Evolutionary conservation across 139 green algal species (phyloP).

Genomic region (Edaphochlamys debaryana): DNA sequence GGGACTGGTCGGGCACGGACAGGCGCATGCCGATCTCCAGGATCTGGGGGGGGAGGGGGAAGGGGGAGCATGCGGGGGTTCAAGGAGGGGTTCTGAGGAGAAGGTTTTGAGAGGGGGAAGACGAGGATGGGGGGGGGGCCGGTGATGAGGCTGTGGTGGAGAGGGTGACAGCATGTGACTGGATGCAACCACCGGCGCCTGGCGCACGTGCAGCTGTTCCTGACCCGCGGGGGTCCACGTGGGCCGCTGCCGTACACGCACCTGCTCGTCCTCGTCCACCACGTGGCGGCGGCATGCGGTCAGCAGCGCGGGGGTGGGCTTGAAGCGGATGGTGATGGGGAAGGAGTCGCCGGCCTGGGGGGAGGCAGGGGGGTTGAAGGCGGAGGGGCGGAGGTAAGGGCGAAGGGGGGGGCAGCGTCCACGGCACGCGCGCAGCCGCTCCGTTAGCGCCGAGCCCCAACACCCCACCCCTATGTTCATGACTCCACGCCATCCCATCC

Average conservation of each 20-base stretch:
- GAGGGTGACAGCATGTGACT: no score
- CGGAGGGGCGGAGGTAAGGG: neutral
- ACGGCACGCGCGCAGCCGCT: no score
- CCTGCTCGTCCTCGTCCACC: constrained; percentile 46
- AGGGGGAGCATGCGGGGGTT: constrained; percentile 47
- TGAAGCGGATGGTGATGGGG: constrained; percentile 65
- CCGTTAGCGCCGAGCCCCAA: no score
- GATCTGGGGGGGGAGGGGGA: constrained; percentile 39
- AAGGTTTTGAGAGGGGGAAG: no score
- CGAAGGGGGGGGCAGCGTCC: neutral
- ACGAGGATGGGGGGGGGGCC: constrained; percentile 21
- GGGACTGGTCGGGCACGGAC: constrained; percentile 62
- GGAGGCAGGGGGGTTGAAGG: no score
- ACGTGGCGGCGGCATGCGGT: constrained; percentile 54
- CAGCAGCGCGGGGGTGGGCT: constrained; percentile 55
- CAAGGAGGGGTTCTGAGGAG: no score
- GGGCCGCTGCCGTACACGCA: no score
- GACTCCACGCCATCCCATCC: no score
- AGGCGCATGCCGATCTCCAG: constrained; percentile 66
- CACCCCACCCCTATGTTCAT: no score
- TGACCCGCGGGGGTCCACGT: no score
- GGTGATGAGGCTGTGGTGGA: constrained; percentile 23
- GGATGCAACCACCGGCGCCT: no score
- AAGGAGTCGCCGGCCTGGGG: constrained; percentile 64
- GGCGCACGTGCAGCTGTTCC: no score